Evolutionary conservation across 2,329 filamentous ascomycete genomes (phyloP).

Genomic region (Fusarium tanahbumbuense): DNA sequence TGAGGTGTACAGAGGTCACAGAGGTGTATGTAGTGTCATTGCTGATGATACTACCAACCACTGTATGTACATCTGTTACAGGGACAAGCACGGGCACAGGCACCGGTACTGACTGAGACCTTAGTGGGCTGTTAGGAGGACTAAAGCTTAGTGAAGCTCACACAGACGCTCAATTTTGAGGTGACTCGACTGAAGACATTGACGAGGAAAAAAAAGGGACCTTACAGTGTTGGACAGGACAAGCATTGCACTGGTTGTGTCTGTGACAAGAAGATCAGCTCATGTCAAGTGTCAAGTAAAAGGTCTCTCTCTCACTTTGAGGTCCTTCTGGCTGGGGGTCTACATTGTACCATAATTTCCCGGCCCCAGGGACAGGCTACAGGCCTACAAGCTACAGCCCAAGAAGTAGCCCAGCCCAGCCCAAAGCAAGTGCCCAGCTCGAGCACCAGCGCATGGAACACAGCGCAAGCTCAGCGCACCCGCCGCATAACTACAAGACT

Average conservation of each 20-base stretch:
- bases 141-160: constrained; percentile 33
- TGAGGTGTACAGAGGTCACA: constrained; percentile 17
- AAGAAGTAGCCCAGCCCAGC: constrained; percentile 33
- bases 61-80: constrained; percentile 26
- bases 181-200: constrained; percentile 13
- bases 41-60: not conserved
- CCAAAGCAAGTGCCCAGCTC: not conserved
- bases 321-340: constrained; percentile 35
- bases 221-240: constrained; percentile 9
- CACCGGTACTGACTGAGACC: constrained; percentile 28
- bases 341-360: constrained; percentile 46
- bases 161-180: constrained; percentile 18
- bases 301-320: not conserved
- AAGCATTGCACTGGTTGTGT: not conserved
- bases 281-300: constrained; percentile 30
- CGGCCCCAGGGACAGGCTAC: constrained; percentile 25
- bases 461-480: constrained; percentile 17
- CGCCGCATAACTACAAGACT: constrained; percentile 37
- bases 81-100: constrained; percentile 29
- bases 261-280: constrained; percentile 29
- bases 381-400: constrained; percentile 18
- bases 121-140: constrained; percentile 21
- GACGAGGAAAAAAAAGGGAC: not conserved
- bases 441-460: constrained; percentile 24
- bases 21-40: constrained; percentile 6